Evolutionary conservation across 2,329 filamentous ascomycete genomes (phyloP).

Genomic region (Ophiostoma angusticollis): DNA sequence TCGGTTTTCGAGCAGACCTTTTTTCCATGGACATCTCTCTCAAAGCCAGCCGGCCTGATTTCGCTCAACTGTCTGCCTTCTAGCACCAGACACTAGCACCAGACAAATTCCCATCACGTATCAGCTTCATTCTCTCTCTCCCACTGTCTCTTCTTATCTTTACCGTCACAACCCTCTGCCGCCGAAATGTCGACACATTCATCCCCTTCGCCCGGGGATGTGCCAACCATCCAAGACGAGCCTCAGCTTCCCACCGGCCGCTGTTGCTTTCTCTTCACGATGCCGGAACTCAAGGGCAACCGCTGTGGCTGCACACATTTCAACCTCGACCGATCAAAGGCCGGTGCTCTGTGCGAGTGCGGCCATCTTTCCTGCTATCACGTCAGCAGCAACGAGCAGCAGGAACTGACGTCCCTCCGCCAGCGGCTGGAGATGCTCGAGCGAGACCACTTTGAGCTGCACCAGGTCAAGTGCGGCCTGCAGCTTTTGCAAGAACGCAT

Average conservation of each 20-base stretch:
- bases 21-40: constrained; percentile 15
- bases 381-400: constrained; percentile 32
- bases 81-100: constrained; percentile 1
- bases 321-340: constrained; percentile 38
- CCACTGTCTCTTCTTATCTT: too few species aligned
- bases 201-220: constrained; percentile 20
- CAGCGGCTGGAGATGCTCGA: constrained; percentile 33
- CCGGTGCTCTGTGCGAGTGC: constrained; percentile 43
- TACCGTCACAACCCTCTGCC: too few species aligned
- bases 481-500: constrained; percentile 14
- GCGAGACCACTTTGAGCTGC: constrained; percentile 24
- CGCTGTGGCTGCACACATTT: constrained; percentile 48
- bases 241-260: constrained; percentile 41
- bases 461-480: constrained; percentile 18
- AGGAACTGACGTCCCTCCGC: constrained; percentile 36
- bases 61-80: constrained; percentile 2
- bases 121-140: too few species aligned
- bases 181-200: constrained; percentile 15
- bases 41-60: constrained; percentile 1
- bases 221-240: constrained; percentile 26
- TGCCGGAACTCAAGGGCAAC: constrained; percentile 43
- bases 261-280: constrained; percentile 45
- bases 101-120: too few species aligned
- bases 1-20: not conserved
- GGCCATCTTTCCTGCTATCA: constrained; percentile 50